Evolutionary conservation across 2,329 filamentous ascomycete genomes (phyloP).

Genomic region (Nigrospora oryzae): DNA sequence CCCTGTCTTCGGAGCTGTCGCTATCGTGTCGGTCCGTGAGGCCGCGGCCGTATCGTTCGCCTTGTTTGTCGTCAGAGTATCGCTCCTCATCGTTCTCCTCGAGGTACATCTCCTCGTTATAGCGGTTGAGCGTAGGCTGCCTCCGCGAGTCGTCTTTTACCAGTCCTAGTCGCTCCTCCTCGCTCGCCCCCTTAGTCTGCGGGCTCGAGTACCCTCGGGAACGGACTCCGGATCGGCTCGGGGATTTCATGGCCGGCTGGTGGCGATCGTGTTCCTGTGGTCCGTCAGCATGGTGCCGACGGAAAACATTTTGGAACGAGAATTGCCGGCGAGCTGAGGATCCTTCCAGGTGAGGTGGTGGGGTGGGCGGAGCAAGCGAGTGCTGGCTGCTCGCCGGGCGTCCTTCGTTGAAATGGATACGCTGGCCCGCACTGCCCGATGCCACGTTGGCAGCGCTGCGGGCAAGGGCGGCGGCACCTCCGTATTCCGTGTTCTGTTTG

Average conservation of each 20-base stretch:
- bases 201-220: constrained; percentile 31
- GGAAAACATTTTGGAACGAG: constrained; percentile 83
- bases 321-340: constrained; percentile 67
- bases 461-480: constrained; percentile 28
- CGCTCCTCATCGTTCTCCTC: constrained; percentile 11
- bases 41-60: neutral
- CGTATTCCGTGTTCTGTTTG: constrained; percentile 36
- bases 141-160: constrained; percentile 61
- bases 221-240: constrained; percentile 23
- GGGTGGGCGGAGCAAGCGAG: constrained; percentile 46
- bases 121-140: constrained; percentile 24
- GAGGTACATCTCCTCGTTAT: constrained; percentile 25
- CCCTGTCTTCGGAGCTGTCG: neutral
- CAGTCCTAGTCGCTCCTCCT: constrained; percentile 75
- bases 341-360: constrained; percentile 43
- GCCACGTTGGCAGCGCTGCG: constrained; percentile 28
- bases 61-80: neutral
- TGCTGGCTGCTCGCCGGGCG: constrained; percentile 31
- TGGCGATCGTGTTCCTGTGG: constrained; percentile 16
- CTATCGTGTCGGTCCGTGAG: neutral
- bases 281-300: constrained; percentile 35
- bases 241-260: constrained; percentile 14
- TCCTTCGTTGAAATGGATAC: constrained; percentile 37
- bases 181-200: constrained; percentile 50
- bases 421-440: constrained; percentile 27